phyloP scores from a whole-genome alignment of 75 land plant genomes.

The Cryptomeria japonica region DNA sequence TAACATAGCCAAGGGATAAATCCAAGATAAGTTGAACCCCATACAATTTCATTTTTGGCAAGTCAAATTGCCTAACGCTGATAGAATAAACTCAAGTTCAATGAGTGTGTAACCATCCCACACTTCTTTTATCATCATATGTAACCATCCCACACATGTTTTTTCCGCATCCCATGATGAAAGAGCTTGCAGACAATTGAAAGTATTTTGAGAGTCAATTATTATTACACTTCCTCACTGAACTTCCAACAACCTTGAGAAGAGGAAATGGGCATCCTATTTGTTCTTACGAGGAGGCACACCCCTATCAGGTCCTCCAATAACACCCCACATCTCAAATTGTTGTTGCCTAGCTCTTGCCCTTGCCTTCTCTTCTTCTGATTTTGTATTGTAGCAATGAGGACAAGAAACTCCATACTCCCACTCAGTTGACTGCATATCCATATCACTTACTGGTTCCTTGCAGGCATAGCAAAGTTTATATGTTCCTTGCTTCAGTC shows the following conservation, averaged over 20 bases:
- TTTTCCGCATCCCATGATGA: background rate
- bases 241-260: background rate
- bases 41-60: background rate
- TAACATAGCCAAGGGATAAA: background rate
- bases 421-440: constrained; percentile 82
- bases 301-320: constrained; percentile 93
- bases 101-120: background rate
- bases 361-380: constrained; percentile 87
- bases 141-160: background rate
- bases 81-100: background rate
- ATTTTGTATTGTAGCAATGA: constrained; percentile 71
- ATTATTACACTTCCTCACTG: background rate
- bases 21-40: background rate
- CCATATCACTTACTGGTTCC: constrained; percentile 86
- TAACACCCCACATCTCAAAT: constrained; percentile 80
- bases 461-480: constrained; percentile 99
- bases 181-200: background rate
- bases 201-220: background rate
- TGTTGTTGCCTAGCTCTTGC: constrained; percentile 96
- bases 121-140: too few relatives aligned
- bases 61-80: background rate
- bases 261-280: background rate
- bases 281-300: background rate
- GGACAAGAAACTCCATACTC: constrained; percentile 95
- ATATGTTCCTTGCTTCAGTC: constrained; percentile 71